Evolutionary conservation across 192 early-diverging fungal genomes (phyloP).

Genomic region (Borealophlyctis nickersoniae): DNA sequence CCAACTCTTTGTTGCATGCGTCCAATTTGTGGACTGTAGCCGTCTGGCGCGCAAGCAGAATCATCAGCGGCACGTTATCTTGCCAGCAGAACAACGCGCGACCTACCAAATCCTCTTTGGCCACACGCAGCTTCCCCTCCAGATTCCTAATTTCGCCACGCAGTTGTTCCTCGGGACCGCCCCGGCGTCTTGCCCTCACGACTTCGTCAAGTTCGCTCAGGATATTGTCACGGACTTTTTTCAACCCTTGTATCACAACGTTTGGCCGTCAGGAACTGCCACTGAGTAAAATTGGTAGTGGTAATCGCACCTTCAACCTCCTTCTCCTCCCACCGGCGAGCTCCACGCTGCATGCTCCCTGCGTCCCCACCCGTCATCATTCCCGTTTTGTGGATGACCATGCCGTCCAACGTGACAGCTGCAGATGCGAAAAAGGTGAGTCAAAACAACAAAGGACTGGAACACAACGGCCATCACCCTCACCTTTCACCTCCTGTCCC

Average conservation of each 20-base stretch:
- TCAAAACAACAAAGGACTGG: background rate
- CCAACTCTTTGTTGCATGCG: slow-evolving; percentile 50
- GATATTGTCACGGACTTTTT: slow-evolving; percentile 66
- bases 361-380: slow-evolving; percentile 79
- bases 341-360: slow-evolving; percentile 38
- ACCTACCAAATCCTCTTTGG: slow-evolving; percentile 63
- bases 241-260: slow-evolving; percentile 42
- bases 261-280: too few species aligned
- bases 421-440: background rate
- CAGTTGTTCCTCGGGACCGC: slow-evolving; percentile 38
- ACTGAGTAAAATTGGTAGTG: slow-evolving; percentile 5
- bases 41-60: too few species aligned
- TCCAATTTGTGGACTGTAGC: slow-evolving; percentile 26
- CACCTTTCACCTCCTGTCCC: slow-evolving; percentile 78
- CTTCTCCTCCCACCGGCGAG: slow-evolving; percentile 82
- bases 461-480: background rate
- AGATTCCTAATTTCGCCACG: slow-evolving; percentile 19
- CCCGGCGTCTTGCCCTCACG: too few species aligned
- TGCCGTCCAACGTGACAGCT: slow-evolving; percentile 90
- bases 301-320: slow-evolving; percentile 70
- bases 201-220: too few species aligned
- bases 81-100: background rate
- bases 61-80: too few species aligned
- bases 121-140: slow-evolving; percentile 43
- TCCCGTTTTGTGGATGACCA: slow-evolving; percentile 92